These are phyloP conservation scores for Fusarium neocosmosporiellum DNA, from an alignment of 2,329 filamentous ascomycete genomes.

Conservation along the genomic window DNA sequence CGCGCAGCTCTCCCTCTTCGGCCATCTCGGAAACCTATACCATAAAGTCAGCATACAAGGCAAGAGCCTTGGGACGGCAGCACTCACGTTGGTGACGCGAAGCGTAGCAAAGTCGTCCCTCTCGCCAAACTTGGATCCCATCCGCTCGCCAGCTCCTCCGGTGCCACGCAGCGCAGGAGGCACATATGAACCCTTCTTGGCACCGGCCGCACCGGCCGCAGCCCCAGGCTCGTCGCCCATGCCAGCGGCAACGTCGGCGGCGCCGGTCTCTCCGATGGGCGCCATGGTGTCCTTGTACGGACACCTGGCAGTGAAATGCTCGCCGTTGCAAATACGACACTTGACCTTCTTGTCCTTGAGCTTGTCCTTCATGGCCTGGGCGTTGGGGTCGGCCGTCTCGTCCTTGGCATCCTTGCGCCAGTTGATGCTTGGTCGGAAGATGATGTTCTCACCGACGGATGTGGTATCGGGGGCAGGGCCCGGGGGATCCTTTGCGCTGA, in stretches of 20 bases:
- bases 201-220: constrained; percentile 54
- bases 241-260: constrained; percentile 66
- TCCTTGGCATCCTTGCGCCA: constrained; percentile 92
- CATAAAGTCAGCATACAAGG: constrained; percentile 40
- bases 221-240: constrained; percentile 61
- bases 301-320: constrained; percentile 99
- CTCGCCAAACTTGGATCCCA: constrained; percentile 90
- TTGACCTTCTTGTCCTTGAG: constrained; percentile 99
- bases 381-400: constrained; percentile 79
- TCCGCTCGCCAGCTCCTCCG: constrained; percentile 78
- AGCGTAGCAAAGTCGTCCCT: constrained; percentile 96
- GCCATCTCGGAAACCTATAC: constrained; percentile 92
- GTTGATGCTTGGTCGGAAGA: constrained; percentile 92
- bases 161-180: constrained; percentile 90
- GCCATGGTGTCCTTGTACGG: constrained; percentile 99
- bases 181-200: constrained; percentile 86
- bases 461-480: constrained; percentile 92
- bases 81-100: constrained; percentile 94
- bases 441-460: constrained; percentile 95
- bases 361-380: constrained; percentile 80
- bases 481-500: constrained; percentile 83
- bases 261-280: constrained; percentile 73
- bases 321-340: constrained; percentile 97
- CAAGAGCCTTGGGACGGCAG: background rate
- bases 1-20: constrained; percentile 93